Base-by-base conservation (phyloP, 495 filamentous ascomycete genomes). In the Tuber magnatum region DNA sequence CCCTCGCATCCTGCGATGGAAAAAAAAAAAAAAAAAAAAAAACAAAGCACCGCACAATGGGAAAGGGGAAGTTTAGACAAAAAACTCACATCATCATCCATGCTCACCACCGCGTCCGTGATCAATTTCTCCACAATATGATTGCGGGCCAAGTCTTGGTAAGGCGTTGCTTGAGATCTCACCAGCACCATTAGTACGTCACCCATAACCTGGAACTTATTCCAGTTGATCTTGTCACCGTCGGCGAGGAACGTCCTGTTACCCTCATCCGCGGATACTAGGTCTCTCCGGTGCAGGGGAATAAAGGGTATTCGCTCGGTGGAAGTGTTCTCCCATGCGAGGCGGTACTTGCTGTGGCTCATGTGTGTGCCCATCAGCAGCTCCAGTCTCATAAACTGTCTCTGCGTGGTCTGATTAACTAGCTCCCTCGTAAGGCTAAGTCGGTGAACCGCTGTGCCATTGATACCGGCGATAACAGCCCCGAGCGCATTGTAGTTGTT, bases 401-500 rank as follows among this genome's bases (percentile, higher is more conserved):
- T 95, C 74, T 91, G 89, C 1, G 88, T 87, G 3, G 89, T 86
- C 5, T 86, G 79, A 3, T 90, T 87, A 9, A 99, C 88, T n/a
- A 97, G 84, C 7, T 91, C 90, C 70, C 92, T 87, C 0, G 94
- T 98, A 77, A 93, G 92, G 1, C 86, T 84, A 2, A 99, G 89
- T n/a, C 95, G 92, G 80, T 94, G 91, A 32, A 98, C 90, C 16
- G 93, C 90, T 0, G 91, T 92, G 75, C 91, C 90, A 83, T 97
- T 94, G 82, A 98, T 93, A 38, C 94, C 95, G 10, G 95, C 96
- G 74, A 99, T 88, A 7, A 99, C 90, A 28, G 95, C 95, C 24
- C 94, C 95, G 35, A 99, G 87, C 0, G 93, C 90, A 83, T 98
- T 97, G 85, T 99, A 99, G 84, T 99, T 97, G 84, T 99, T 99